Conservation (phyloP, 208 protist genomes). For the Crithidia bombi region DNA sequence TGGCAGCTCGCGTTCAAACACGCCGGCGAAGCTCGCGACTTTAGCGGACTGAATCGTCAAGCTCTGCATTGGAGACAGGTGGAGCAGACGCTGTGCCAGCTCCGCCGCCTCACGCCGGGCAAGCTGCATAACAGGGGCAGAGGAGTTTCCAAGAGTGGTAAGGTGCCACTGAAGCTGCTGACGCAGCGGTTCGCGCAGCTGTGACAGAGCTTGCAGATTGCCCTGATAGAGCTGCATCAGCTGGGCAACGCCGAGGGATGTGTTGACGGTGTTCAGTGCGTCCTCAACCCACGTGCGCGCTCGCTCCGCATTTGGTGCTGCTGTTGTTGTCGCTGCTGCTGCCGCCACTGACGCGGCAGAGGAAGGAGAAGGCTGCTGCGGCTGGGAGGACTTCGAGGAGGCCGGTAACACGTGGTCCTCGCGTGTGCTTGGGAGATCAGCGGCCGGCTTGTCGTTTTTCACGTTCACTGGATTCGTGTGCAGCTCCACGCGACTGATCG, state of each 20-base stretch:
- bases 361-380: not conserved
- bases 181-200: conserved; percentile 20
- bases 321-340: not conserved
- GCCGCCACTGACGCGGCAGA: not conserved
- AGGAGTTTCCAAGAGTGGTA: not conserved
- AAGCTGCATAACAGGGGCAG: conserved; percentile 5
- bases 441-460: not conserved
- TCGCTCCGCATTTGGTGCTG: not conserved
- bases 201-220: conserved; percentile 7
- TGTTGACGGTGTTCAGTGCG: conserved; percentile 3
- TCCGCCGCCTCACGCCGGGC: conserved; percentile 16
- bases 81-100: conserved; percentile 11
- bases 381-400: not conserved
- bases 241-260: conserved; percentile 12
- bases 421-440: not conserved
- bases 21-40: conserved; percentile 2
- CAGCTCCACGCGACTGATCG: conserved; percentile 11
- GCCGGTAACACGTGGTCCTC: not conserved
- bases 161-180: conserved; percentile 24
- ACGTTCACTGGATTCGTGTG: conserved; percentile 6
- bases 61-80: not conserved
- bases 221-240: conserved; percentile 17
- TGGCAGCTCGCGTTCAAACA: conserved; percentile 21
- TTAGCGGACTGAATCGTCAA: not conserved
- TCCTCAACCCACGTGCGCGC: conserved; percentile 18